Percentiles rank a stretch among this genome's conserved stretches.
These are phyloP conservation scores for Amanita jacksonii DNA, from an alignment of 768 basidiomycete species.

Conservation along the genomic window DNA sequence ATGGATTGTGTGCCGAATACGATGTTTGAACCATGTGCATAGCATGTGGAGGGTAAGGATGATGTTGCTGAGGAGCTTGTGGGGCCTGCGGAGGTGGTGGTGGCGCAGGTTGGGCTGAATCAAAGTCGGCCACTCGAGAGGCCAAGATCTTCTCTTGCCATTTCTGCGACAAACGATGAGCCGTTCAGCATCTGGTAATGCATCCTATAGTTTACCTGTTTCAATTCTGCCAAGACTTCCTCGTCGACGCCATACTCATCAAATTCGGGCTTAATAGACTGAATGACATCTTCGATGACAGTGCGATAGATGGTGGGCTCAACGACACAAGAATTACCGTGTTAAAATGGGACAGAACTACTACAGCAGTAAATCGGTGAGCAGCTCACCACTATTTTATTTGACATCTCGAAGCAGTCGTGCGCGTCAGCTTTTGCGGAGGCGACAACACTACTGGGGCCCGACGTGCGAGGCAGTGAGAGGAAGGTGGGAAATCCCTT, in stretches of 20 bases:
- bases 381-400: slow-evolving; percentile 97
- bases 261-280: slow-evolving; percentile 83
- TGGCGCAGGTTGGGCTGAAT: slow-evolving; percentile 28
- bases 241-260: slow-evolving; percentile 94
- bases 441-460: slow-evolving; percentile 27
- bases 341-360: slow-evolving; percentile 46
- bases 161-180: slow-evolving; percentile 45
- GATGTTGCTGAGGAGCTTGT: slow-evolving; percentile 37
- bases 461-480: slow-evolving; percentile 31
- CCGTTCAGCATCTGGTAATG: slow-evolving; percentile 9
- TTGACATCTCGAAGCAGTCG: slow-evolving; percentile 59
- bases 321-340: slow-evolving; percentile 34
- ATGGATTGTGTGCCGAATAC: slow-evolving; percentile 45
- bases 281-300: slow-evolving; percentile 96
- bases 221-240: slow-evolving; percentile 80
- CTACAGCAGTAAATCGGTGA: slow-evolving; percentile 50
- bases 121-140: slow-evolving; percentile 94
- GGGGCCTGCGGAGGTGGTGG: slow-evolving; percentile 29
- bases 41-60: slow-evolving; percentile 49
- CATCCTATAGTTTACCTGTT: slow-evolving; percentile 56
- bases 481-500: slow-evolving; percentile 31
- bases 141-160: slow-evolving; percentile 93
- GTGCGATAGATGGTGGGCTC: slow-evolving; percentile 87
- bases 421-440: slow-evolving; percentile 23
- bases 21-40: slow-evolving; percentile 59